Percentiles rank a stretch among this genome's conserved stretches.
These are phyloP conservation scores for Pseudonitzschia multiseries DNA, from an alignment of 108 stramenopile genomes.

Conservation along the genomic window DNA sequence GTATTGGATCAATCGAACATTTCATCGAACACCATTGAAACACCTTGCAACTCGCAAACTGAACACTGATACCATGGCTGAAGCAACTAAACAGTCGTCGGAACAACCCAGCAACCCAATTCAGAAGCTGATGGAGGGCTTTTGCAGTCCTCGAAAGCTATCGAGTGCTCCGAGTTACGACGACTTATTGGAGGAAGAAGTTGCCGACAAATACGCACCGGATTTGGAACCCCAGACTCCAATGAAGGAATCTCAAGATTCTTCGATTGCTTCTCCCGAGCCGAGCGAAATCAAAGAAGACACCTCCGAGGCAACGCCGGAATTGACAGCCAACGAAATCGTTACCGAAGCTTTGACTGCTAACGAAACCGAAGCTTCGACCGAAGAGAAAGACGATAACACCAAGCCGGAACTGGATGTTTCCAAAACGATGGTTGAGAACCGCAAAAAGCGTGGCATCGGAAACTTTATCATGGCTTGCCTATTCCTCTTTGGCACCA, in stretches of 20 bases:
- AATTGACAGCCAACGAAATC: too few species aligned
- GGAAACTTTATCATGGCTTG: slow-evolving; percentile 1
- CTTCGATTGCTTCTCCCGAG: not conserved
- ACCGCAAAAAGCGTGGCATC: not conserved
- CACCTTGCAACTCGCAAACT: not conserved
- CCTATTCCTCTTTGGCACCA: slow-evolving; percentile 17
- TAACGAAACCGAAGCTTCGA: too few species aligned
- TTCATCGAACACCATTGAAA: too few species aligned
- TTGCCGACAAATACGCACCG: slow-evolving; percentile 2
- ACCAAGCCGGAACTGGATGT: not conserved
- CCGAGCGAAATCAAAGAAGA: not conserved
- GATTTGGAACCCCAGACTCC: slow-evolving; percentile 15
- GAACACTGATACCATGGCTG: not conserved
- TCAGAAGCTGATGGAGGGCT: slow-evolving; percentile 19
- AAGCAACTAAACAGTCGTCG: too few species aligned
- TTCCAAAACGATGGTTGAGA: not conserved
- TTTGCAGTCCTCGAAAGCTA: slow-evolving; percentile 15
- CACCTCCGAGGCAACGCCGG: not conserved
- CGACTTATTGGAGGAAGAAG: not conserved
- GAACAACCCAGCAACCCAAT: slow-evolving; percentile 9
- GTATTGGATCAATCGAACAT: too few species aligned
- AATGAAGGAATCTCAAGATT: not conserved
- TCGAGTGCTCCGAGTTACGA: not conserved
- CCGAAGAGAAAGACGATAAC: not conserved
- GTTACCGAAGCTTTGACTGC: too few species aligned